These are phyloP conservation scores for Fusarium tuaranense DNA, from an alignment of 2,329 filamentous ascomycete species.

Conservation along the genomic window DNA sequence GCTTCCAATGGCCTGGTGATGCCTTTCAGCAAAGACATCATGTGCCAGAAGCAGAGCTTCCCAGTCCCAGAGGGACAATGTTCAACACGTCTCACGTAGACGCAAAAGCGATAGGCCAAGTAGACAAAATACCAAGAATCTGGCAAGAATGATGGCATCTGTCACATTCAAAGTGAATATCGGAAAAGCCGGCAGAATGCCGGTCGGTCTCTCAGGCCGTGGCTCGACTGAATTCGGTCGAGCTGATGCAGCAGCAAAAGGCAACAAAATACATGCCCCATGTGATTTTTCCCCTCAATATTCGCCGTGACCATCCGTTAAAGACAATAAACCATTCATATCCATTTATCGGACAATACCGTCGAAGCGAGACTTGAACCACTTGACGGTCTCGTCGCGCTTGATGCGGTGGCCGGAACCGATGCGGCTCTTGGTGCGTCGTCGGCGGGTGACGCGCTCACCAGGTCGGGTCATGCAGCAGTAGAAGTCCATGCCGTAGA, in stretches of 20 bases:
- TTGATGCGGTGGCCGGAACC: constrained; percentile 93
- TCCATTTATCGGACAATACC: constrained; percentile 94
- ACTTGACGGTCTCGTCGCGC: constrained; percentile 96
- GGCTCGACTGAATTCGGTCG: constrained; percentile 69
- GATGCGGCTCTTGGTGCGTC: constrained; percentile 87
- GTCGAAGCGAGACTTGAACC: constrained; percentile 93
- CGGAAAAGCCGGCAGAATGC: constrained; percentile 70
- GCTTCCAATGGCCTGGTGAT: not conserved
- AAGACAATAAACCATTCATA: constrained; percentile 44
- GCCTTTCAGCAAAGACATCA: not conserved
- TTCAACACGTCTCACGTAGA: constrained; percentile 39
- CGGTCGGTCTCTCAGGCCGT: constrained; percentile 81
- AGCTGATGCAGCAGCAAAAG: constrained; percentile 63
- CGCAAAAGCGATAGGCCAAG: constrained; percentile 39
- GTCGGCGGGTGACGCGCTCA: constrained; percentile 96
- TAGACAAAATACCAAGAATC: constrained; percentile 37
- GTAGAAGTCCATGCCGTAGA: constrained; percentile 99
- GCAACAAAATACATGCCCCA: constrained; percentile 57
- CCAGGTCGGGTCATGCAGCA: constrained; percentile 99
- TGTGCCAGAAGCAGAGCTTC: constrained; percentile 21
- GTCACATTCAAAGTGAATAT: constrained; percentile 55
- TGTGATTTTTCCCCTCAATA: constrained; percentile 49
- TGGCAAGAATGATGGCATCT: constrained; percentile 44
- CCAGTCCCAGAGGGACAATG: constrained; percentile 25
- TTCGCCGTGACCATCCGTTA: constrained; percentile 57